Base-by-base conservation (phyloP, 129 eudicot genomes). In the Ambrosia artemisiifolia region DNA sequence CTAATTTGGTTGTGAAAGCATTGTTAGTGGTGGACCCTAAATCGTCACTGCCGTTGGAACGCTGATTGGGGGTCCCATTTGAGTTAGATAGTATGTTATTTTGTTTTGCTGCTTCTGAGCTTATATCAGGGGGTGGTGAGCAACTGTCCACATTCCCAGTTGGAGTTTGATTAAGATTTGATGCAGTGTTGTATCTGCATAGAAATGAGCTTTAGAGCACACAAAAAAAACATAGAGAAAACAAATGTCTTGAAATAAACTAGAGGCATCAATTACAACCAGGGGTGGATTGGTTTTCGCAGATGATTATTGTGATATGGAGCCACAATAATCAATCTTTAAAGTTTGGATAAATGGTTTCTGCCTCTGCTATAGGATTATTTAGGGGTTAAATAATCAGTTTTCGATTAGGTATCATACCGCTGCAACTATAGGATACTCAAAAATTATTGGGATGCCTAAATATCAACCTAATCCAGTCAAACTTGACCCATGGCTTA, bases 1-100 rank as follows among this genome's bases (percentile, higher is more conserved):
- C 87, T 50, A 86, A 81, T 72, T 86, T 82, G 64, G 84, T 83
- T 18, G 74, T 36, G 65, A 82, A 80, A 40, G 79, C 83, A 34
- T 82, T 79, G 65, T 86, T 79, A 47, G 91, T 89, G 20, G 96
- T 86, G 61, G 96, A 86, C 42, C 91, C 96, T 91, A 86, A 82
- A 60, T 89, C 91, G 6, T 86, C 87, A 75, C 91, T 86, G 47
- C 91, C 91, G 38, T 82, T 83, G 44, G 87, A 86, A 55, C 63
- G 76, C 51, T 80, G 89, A 67, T 81, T 86, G 67, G 77, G 86
- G 28, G 73, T 75, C 46, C 78, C 82, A 14, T 75, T 78, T 55
- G 88, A 81, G 67, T 76, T 83, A 61, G 84, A 77, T 47, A 46
- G 88, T 57, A 75, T 54, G 74, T 84, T 72, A 59, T 78, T 83